Base-by-base conservation (phyloP, 2,329 filamentous ascomycete genomes). In the Penicillium sp. region DNA sequence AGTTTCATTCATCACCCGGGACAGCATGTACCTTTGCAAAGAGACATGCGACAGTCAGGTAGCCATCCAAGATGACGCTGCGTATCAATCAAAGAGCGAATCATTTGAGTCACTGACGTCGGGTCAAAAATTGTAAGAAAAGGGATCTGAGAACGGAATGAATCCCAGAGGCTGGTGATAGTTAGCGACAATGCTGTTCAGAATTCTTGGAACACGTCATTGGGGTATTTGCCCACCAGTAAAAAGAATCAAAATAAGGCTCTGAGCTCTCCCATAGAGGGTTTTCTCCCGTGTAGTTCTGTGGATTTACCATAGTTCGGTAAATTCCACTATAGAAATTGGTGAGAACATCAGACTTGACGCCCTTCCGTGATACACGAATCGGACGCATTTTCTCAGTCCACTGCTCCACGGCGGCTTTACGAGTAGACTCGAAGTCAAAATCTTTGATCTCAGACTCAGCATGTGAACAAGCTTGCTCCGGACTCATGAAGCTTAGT, bases 191-290 rank as follows among this genome's bases (percentile, higher is more conserved):
- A 29, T 8, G 18, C 18, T 22, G 18, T n/a, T n/a, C n/a, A n/a
- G n/a, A n/a, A n/a, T n/a, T n/a, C n/a, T n/a, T n/a, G n/a, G n/a
- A n/a, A n/a, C n/a, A n/a, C n/a, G n/a, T 11, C 20, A 20, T 18
- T 3, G 32, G 15, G 1, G 12, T 2, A 5, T n/a, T 1, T 16
- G 50, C 59, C 44, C 51, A 74, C 71, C 80, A 85, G 59, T 87
- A 87, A 47, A 82, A 84, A 0, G 79, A 83, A 57, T 85, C 82
- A 56, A 80, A 85, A 48, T 85, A 85, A 0, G 80, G 81, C 58
- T 84, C 80, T 1, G 62, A 64, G 34, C 74, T 79, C 1, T 70
- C 54, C 80, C 81, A 85, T 0, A 78, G 56, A 2, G 79, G 79
- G 41, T 85, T 85, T 57, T 85, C 82, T 1, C 79, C 79, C 0